These are phyloP conservation scores for Cyclotella baltica DNA, from an alignment of 108 stramenopile species.

Conservation along the genomic window DNA sequence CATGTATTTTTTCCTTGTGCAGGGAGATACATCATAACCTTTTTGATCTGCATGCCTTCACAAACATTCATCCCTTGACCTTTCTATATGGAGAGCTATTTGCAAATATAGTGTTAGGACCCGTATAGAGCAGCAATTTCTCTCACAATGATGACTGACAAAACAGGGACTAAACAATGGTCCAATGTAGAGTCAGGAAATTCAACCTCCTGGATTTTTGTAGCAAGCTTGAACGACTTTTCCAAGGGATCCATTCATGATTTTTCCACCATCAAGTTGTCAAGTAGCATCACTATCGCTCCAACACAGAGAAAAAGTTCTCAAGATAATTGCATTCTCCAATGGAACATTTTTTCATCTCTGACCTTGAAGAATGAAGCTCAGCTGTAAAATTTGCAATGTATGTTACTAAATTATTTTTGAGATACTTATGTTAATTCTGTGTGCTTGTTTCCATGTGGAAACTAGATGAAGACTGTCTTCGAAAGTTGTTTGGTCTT, in stretches of 20 bases:
- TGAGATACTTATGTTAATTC: neutral
- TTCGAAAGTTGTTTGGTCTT: too few relatives aligned
- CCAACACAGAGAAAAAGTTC: neutral
- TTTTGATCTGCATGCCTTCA: neutral
- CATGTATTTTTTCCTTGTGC: neutral
- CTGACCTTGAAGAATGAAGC: neutral
- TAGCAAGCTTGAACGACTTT: constrained; percentile 1
- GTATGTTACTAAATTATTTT: neutral
- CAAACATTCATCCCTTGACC: constrained; percentile 26
- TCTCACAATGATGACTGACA: neutral
- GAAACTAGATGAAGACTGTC: too few relatives aligned
- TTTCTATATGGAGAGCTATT: constrained; percentile 19
- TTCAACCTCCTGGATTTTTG: constrained; percentile 2
- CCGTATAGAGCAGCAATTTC: neutral
- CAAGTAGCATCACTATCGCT: constrained; percentile 17
- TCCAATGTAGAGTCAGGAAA: constrained; percentile 7
- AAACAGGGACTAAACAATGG: neutral
- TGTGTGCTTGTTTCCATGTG: constrained; percentile 1
- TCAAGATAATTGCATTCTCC: neutral
- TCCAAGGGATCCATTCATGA: constrained; percentile 26
- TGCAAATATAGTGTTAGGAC: constrained; percentile 6
- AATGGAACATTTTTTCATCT: constrained; percentile 12
- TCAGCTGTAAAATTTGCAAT: constrained; percentile 4
- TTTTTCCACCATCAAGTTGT: constrained; percentile 13
- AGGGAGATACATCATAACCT: neutral